phyloP scores from a whole-genome alignment of 345 rosid species.

The Populus davidiana region DNA sequence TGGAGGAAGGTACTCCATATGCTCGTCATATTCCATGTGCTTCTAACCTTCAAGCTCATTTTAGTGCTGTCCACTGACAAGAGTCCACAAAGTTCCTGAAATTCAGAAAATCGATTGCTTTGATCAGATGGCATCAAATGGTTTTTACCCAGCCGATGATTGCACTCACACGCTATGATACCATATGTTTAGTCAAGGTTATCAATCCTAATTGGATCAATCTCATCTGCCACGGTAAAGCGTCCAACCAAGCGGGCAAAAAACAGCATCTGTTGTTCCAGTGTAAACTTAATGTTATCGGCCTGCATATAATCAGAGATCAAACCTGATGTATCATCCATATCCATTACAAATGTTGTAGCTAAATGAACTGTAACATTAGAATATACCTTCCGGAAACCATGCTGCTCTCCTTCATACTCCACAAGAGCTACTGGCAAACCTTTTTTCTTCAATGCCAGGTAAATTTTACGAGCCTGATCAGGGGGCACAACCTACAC shows the following conservation, averaged over 20 bases:
- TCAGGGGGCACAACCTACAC: slow-evolving; percentile 84
- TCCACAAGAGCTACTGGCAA: slow-evolving; percentile 91
- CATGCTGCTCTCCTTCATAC: slow-evolving; percentile 95
- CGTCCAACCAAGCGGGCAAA: slow-evolving; percentile 73
- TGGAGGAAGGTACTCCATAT: neutral
- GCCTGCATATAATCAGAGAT: slow-evolving; percentile 47
- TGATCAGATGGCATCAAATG: neutral
- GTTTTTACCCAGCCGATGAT: neutral
- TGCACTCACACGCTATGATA: neutral
- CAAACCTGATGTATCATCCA: neutral
- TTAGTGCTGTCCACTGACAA: neutral
- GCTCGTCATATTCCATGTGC: neutral
- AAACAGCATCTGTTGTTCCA: slow-evolving; percentile 90
- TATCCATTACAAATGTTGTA: neutral
- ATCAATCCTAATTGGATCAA: slow-evolving; percentile 65
- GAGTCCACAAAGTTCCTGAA: neutral
- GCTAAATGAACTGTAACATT: neutral
- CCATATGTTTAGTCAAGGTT: slow-evolving; percentile 53
- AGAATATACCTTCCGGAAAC: slow-evolving; percentile 77
- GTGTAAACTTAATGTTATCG: slow-evolving; percentile 81
- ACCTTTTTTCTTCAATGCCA: slow-evolving; percentile 76
- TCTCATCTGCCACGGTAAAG: slow-evolving; percentile 72
- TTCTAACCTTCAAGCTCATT: neutral
- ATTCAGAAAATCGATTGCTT: neutral
- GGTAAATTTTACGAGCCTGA: slow-evolving; percentile 83